Base-by-base conservation (phyloP, 1,284 basidiomycete species). In the Tylopilus sp. region DNA sequence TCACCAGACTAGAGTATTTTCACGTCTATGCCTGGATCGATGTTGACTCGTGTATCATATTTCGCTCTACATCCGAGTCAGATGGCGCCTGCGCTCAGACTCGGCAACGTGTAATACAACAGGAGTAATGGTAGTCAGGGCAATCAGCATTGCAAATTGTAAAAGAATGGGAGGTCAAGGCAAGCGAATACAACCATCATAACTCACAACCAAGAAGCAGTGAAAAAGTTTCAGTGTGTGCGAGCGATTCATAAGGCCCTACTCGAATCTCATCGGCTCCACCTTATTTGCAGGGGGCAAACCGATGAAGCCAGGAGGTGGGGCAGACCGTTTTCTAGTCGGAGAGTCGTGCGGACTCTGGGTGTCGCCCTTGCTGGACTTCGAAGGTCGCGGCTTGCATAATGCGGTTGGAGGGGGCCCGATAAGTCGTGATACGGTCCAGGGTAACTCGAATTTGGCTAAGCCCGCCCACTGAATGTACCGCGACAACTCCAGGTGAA, bases 401-500 rank as follows among this genome's bases (percentile, higher is more conserved):
- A 86, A 69, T 23, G 66, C 69, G 10, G 72, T 51, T 0, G 89
- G 89, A 13, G 89, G 89, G 25, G 78, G 59, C 2, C 86, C 88
- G 41, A 92, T 73, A 21, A 89, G 71, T 35, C 86, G 75, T 19
- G 82, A 79, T 31, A 92, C 71, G 1, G 82, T 79, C 75, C 85
- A 91, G 2, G 89, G 89, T 19, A 92, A 64, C 54, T 89, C 85
- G 57, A 79, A 86, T 21, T 79, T 78, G n/a, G 86, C 78, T 10
- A 76, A 71, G 10, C 65, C 64, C 2, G 85, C 81, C 52, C 82
- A 74, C 0, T 77, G 73, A 54, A 95, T 76, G 65, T 96, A 97
- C 21, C 92, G 81, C 2, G 92, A 80, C 41, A 97, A 74, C 69
- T 97, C 94, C 40, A 97, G 82, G 65, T 97, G 94, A 3, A 97